Conservation (phyloP, 2,329 filamentous ascomycete species). For the Ophiocordyceps camponoti-floridani region DNA sequence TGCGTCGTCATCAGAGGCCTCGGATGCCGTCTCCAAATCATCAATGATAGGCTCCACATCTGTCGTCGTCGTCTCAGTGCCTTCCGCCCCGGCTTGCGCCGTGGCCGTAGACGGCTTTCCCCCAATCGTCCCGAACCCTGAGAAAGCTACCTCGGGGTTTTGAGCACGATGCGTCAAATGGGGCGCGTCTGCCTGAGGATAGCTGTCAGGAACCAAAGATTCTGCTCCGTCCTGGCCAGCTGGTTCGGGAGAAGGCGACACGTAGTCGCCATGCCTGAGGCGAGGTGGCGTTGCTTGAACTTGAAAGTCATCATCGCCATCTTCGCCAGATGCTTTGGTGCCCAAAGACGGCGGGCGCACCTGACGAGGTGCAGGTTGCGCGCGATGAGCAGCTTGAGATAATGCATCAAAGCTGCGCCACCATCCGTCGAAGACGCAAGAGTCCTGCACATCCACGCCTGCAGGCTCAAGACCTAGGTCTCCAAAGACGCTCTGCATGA, state of each 20-base stretch:
- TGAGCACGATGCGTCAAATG: constrained; percentile 4
- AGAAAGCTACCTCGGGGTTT: constrained; percentile 4
- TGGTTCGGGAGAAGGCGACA: constrained; percentile 6
- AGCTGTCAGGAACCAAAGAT: constrained; percentile 5
- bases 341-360: constrained; percentile 3
- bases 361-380: neutral
- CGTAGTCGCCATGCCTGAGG: constrained; percentile 9
- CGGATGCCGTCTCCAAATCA: constrained; percentile 25
- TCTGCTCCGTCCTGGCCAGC: constrained; percentile 16
- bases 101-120: constrained; percentile 12
- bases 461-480: constrained; percentile 11
- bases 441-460: constrained; percentile 12
- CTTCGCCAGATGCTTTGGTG: constrained; percentile 11
- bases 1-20: constrained; percentile 14
- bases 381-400: no score
- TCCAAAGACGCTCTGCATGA: constrained; percentile 25
- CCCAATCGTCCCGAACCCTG: constrained; percentile 18
- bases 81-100: constrained; percentile 3
- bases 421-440: constrained; percentile 25
- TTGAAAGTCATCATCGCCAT: constrained; percentile 33
- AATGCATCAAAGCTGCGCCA: constrained; percentile 23
- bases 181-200: constrained; percentile 4
- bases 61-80: constrained; percentile 3
- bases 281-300: constrained; percentile 28
- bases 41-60: constrained; percentile 4